Evolutionary conservation across 345 rosid species (phyloP), one percentile per base, ranked within the genome.

Genomic region (Microthlaspi erraticum): DNA sequence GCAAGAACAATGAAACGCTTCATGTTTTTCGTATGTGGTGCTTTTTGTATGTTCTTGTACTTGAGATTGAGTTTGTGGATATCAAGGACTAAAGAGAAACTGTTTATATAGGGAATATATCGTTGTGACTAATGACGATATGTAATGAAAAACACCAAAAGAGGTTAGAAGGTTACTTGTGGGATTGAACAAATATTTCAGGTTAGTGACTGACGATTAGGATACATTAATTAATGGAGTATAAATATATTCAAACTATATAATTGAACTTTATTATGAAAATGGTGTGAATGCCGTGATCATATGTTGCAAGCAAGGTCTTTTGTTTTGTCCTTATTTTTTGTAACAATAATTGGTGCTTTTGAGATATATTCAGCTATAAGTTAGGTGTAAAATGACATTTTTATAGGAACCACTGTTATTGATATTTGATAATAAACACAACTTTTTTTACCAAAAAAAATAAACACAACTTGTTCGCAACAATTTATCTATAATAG

Each of bases 1-100:
- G 72, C 78, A 50, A 72, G 73, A 31, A 83, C 13, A 65, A 80
- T 29, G 31, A 79, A 20, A 41, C 50, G 81, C 60, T 70, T 78
- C 75, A 77, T 72, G 60, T 34, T 51, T 54, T 26, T n/a, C 33
- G 8, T 48, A 14, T 19, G 29, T 19, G 36, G 31, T 60, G 52
- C 6, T 44, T 44, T 46, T 53, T 7, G 16, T 75, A 7, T 66
- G 38, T 66, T 58, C 44, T 73, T 66, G 71, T 64, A 37, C 37
- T n/a, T 46, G 42, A 38, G 65, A 49, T 8, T 64, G 57, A 54
- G 45, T 57, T 41, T 58, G 46, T 31, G 5, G 46, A 50, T 49
- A 38, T 34, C 39, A 39, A 57, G 12, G 39, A 33, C 32, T 14
- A 20, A 54, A 44, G 64, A 63, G 48, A 23, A 52, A 34, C 8